Evolutionary conservation across 78 protist species (phyloP).

Genomic region (Anaeramoeba ignava): DNA sequence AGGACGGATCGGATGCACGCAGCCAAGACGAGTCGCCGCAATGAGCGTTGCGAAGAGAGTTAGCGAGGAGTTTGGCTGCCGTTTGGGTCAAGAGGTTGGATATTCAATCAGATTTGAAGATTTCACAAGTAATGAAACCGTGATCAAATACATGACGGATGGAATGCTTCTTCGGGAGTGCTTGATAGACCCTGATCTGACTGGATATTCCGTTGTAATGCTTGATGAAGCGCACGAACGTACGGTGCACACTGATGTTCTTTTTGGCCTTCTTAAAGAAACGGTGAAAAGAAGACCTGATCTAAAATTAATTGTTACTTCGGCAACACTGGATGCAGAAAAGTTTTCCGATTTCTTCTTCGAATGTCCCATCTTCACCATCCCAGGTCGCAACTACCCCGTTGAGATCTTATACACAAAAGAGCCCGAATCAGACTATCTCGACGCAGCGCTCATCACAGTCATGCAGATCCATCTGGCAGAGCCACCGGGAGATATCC

Average conservation of each 20-base stretch:
- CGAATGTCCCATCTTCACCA: conserved; percentile 69
- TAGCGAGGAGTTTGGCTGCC: conserved; percentile 94
- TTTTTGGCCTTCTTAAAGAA: conserved; percentile 52
- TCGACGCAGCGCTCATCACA: conserved; percentile 82
- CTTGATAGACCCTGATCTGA: conserved; percentile 34
- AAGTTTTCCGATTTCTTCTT: conserved; percentile 83
- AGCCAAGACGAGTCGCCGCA: conserved; percentile 99
- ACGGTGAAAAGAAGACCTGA: conserved; percentile 23
- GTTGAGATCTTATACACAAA: conserved; percentile 83
- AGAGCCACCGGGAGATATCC: conserved; percentile 90
- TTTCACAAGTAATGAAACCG: conserved; percentile 17
- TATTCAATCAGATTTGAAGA: conserved; percentile 69
- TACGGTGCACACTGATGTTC: conserved; percentile 66
- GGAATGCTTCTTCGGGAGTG: conserved; percentile 69
- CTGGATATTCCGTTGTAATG: conserved; percentile 60
- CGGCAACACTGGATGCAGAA: conserved; percentile 92
- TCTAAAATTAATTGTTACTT: conserved; percentile 65
- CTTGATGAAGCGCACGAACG: conserved; percentile 97
- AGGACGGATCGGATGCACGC: conserved; percentile 74
- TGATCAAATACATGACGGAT: conserved; percentile 58
- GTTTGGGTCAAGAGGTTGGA: conserved; percentile 85
- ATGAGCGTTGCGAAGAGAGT: conserved; percentile 96
- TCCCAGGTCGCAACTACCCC: conserved; percentile 72
- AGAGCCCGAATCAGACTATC: conserved; percentile 89
- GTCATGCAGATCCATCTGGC: conserved; percentile 89